Evolutionary conservation across 768 basidiomycete species (phyloP).

Genomic region (Lactarius sp.): DNA sequence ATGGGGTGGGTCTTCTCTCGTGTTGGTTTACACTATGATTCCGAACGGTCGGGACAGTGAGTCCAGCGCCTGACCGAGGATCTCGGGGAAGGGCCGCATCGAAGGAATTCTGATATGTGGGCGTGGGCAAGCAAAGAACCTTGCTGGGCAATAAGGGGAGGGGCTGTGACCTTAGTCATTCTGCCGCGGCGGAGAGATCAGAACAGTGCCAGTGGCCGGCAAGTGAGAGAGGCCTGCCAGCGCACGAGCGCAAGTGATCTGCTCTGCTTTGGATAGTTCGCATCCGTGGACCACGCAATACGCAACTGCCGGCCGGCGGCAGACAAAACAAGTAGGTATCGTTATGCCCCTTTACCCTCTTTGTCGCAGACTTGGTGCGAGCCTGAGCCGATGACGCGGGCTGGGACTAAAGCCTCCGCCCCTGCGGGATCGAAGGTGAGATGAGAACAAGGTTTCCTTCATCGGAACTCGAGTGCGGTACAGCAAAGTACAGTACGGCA

Average conservation of each 20-base stretch:
- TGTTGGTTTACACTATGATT: not conserved
- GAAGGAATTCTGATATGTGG: not conserved
- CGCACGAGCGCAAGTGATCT: not conserved
- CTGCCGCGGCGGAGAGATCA: not conserved
- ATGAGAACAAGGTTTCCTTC: no score
- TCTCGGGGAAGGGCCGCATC: constrained; percentile 1
- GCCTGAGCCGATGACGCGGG: no score
- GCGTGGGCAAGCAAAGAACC: no score
- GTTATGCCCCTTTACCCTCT: no score
- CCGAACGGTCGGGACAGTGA: not conserved
- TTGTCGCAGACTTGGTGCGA: no score
- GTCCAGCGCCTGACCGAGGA: not conserved
- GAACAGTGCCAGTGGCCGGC: not conserved
- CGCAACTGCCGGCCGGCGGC: not conserved
- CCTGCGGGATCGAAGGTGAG: no score
- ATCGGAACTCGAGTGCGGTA: no score
- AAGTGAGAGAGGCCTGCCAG: not conserved
- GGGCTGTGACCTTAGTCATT: no score
- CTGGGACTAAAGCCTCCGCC: no score
- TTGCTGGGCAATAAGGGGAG: not conserved
- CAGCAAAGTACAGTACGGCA: no score
- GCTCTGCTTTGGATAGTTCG: not conserved
- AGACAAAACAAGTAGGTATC: not conserved
- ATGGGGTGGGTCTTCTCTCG: not conserved
- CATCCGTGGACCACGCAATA: not conserved